A percentile compares a stretch with the other conserved stretches of the same genome.
phyloP scores from a whole-genome alignment of 2,329 filamentous ascomycete genomes.

The Didymella pinodella region DNA sequence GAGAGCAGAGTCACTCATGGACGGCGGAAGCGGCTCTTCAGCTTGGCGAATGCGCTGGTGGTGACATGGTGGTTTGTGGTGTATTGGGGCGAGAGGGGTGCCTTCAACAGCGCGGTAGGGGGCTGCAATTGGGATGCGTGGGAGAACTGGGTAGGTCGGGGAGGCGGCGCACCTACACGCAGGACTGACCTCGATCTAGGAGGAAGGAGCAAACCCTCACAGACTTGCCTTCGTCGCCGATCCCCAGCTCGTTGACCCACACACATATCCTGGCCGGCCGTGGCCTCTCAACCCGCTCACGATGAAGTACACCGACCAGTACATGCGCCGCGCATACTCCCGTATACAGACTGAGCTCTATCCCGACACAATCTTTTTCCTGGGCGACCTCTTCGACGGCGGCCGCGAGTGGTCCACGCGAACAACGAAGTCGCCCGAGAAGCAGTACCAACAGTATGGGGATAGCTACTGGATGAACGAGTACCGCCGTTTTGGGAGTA shows the following conservation, averaged over 20 bases:
- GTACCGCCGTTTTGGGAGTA: constrained; percentile 82
- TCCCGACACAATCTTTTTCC: constrained; percentile 89
- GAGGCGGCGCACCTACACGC: background rate
- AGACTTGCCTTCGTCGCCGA: constrained; percentile 86
- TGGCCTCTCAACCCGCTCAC: constrained; percentile 75
- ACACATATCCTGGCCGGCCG: constrained; percentile 88
- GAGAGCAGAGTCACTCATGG: constrained; percentile 24
- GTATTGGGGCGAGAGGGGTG: constrained; percentile 84
- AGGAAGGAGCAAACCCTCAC: constrained; percentile 78
- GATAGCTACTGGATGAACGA: constrained; percentile 86
- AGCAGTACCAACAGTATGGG: constrained; percentile 77
- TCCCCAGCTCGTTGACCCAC: constrained; percentile 89
- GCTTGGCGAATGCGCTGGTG: constrained; percentile 62
- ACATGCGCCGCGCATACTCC: constrained; percentile 83
- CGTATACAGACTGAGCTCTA: constrained; percentile 76
- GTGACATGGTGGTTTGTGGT: constrained; percentile 78
- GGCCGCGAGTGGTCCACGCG: constrained; percentile 90
- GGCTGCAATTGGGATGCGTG: constrained; percentile 84
- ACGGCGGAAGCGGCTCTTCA: constrained; percentile 35
- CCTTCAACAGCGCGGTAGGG: constrained; percentile 74
- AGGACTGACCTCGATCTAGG: constrained; percentile 61
- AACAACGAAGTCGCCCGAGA: constrained; percentile 62
- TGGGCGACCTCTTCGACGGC: constrained; percentile 95
- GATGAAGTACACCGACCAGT: constrained; percentile 83
- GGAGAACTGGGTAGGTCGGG: constrained; percentile 82